Evolutionary conservation across 257 asterid species (phyloP).

Genomic region (Solanum virginianum): DNA sequence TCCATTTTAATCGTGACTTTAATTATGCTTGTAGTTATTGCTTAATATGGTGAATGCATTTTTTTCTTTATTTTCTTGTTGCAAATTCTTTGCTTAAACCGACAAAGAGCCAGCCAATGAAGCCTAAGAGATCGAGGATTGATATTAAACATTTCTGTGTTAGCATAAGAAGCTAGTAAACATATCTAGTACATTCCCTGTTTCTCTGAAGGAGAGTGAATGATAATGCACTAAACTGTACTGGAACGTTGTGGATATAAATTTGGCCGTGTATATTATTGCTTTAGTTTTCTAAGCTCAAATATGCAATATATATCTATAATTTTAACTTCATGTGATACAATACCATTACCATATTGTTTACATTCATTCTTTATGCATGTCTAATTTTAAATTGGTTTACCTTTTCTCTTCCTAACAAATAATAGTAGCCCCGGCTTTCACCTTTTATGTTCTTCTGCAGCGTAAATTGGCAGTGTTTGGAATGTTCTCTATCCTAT

Average conservation of each 20-base stretch:
- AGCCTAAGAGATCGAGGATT: neutral
- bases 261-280: neutral
- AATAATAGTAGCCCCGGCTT: neutral
- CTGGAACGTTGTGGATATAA: neutral
- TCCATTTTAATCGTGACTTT: neutral
- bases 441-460: neutral
- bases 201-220: neutral
- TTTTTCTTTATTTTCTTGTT: neutral
- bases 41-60: neutral
- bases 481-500: neutral
- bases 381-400: neutral
- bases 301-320: neutral
- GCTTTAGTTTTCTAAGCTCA: neutral
- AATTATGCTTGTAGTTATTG: neutral
- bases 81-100: neutral
- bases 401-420: neutral
- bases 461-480: neutral
- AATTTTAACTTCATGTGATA: neutral
- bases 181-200: neutral
- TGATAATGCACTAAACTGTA: neutral
- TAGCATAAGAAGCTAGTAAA: neutral
- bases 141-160: neutral
- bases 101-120: neutral
- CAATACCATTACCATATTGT: neutral
- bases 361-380: neutral